Evolutionary conservation across 2,329 filamentous ascomycete genomes (phyloP), one percentile per base, ranked within the genome.

Genomic region (Phyllosticta paracitricarpa): DNA sequence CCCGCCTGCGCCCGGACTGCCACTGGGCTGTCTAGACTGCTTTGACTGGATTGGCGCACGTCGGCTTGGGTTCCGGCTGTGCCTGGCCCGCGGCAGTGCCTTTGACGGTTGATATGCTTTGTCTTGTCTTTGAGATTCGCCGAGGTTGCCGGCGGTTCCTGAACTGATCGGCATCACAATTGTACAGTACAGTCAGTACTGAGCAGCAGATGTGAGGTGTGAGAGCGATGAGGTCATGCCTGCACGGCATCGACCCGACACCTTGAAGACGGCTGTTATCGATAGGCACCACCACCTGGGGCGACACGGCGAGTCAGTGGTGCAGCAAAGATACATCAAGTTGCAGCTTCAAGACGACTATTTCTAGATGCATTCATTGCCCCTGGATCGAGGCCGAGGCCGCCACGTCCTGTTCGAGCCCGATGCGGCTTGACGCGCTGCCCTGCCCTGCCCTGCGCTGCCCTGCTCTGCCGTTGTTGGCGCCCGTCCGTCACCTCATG

Each of bases 401-500:
- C 12, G 33, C 33, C 33, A 40, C 33, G 33, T 40, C 33, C 14
- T 40, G 10, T 40, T 40, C 33, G 14, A 40, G 33, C 33, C 52
- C 33, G 7, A 55, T 55, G 22, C 52, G 52, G 33, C 33, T 40
- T 40, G 58, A 57, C 56, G 35, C 56, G 48, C 14, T 52, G 19
- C 17, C 17, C 56, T 30, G 56, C 33, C 9, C 56, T 51, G 35
- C 56, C 19, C 19, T 22, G n/a, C n/a, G n/a, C n/a, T n/a, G 19
- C 14, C 22, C 56, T 30, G 56, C 33, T 26, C 56, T 51, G 35
- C 56, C 19, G 33, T 28, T 48, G 30, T 28, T 17, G 40, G 48
- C 56, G 26, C 40, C 19, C 56, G 25, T 19, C 35, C 58, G 53
- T 14, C 52, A 30, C 53, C 58, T 60, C 58, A 60, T 60, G 58